Evolutionary conservation across 2,329 filamentous ascomycete species (phyloP).

Genomic region (Exserohilum turcica): DNA sequence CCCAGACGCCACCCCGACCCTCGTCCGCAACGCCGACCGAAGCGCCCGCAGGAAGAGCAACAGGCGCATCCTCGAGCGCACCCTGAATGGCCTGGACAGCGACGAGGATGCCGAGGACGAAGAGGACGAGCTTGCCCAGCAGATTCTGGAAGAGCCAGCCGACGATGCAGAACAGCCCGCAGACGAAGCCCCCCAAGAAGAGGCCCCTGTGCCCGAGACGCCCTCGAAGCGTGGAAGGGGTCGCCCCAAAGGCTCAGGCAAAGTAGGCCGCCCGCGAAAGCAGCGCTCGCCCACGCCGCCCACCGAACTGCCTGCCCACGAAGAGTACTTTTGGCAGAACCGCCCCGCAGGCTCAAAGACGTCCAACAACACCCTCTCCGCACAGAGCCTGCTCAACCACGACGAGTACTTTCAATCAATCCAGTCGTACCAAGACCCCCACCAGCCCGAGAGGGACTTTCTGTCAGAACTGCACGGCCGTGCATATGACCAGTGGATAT

Average conservation of each 20-base stretch:
- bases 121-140: slow-evolving; percentile 68
- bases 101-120: slow-evolving; percentile 71
- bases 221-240: slow-evolving; percentile 60
- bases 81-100: slow-evolving; percentile 65
- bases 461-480: slow-evolving; percentile 76
- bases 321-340: slow-evolving; percentile 93
- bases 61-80: slow-evolving; percentile 73
- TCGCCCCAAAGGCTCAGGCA: slow-evolving; percentile 40
- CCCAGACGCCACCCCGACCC: slow-evolving; percentile 62
- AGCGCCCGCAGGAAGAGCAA: slow-evolving; percentile 88
- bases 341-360: slow-evolving; percentile 80
- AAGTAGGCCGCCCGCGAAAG: slow-evolving; percentile 59
- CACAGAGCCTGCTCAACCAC: slow-evolving; percentile 78
- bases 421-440: slow-evolving; percentile 68
- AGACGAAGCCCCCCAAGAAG: slow-evolving; percentile 34
- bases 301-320: slow-evolving; percentile 80
- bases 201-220: slow-evolving; percentile 54
- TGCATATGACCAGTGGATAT: slow-evolving; percentile 89
- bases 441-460: slow-evolving; percentile 71
- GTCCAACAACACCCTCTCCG: slow-evolving; percentile 80
- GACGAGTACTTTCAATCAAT: slow-evolving; percentile 85
- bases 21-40: slow-evolving; percentile 74
- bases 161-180: slow-evolving; percentile 31
- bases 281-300: slow-evolving; percentile 79
- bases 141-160: slow-evolving; percentile 67